Conservation (phyloP, 257 asterid genomes). For the Leonotis leonurus region DNA sequence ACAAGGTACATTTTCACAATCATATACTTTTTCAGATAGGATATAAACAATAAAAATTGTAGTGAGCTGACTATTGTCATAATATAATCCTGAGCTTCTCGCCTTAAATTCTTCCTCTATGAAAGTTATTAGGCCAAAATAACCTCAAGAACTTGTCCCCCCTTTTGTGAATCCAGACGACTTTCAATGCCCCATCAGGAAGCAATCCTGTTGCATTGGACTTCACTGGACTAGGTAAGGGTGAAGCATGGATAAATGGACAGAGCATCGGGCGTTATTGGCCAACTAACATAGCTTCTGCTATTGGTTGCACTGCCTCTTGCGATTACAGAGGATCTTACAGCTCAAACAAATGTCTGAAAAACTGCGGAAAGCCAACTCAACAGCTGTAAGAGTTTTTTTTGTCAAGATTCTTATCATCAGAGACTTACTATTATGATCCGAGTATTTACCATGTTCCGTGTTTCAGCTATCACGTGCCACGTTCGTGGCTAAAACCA, state of each 20-base stretch:
- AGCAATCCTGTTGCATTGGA: slow-evolving; percentile 66
- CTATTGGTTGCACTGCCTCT: slow-evolving; percentile 42
- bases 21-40: background rate
- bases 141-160: background rate
- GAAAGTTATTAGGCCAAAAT: too few relatives aligned
- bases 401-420: background rate
- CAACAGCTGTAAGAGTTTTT: slow-evolving; percentile 59
- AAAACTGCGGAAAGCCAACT: slow-evolving; percentile 75
- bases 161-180: slow-evolving; percentile 35
- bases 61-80: background rate
- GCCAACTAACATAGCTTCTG: slow-evolving; percentile 51
- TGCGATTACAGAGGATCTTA: slow-evolving; percentile 75
- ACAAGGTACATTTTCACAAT: slow-evolving; percentile 91
- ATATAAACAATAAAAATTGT: background rate
- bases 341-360: slow-evolving; percentile 49
- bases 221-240: slow-evolving; percentile 76
- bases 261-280: slow-evolving; percentile 92
- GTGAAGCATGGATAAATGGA: slow-evolving; percentile 93
- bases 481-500: slow-evolving; percentile 77
- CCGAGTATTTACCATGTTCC: background rate
- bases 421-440: background rate
- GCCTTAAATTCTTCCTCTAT: too few relatives aligned
- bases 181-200: slow-evolving; percentile 61
- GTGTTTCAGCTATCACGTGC: slow-evolving; percentile 73
- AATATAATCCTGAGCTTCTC: too few relatives aligned